phyloP scores from a whole-genome alignment of 1,284 basidiomycete species.

The Agaricales sp. region DNA sequence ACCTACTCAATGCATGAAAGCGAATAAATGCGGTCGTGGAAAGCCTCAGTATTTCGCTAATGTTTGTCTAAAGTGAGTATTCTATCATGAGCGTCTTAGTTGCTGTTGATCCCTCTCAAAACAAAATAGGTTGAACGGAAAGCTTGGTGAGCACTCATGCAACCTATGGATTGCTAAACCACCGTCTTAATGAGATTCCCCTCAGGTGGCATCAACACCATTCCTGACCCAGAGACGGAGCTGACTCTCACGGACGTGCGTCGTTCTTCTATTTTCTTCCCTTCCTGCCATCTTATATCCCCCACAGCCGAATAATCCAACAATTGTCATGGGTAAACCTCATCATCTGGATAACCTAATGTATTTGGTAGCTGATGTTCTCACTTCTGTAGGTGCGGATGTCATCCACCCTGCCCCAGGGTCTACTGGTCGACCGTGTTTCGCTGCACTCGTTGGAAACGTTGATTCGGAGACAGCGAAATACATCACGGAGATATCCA shows the following conservation, averaged over 20 bases:
- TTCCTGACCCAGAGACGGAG: conserved; percentile 39
- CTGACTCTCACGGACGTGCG: background rate
- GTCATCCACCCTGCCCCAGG: conserved; percentile 74
- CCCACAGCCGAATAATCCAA: conserved; percentile 46
- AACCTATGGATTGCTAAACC: too few species aligned
- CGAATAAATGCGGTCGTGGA: conserved; percentile 47
- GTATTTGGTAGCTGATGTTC: conserved; percentile 3
- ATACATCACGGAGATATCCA: conserved; percentile 36
- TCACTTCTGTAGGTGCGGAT: conserved; percentile 45
- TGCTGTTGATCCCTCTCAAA: conserved; percentile 7
- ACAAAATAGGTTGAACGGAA: conserved; percentile 58
- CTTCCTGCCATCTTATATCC: conserved; percentile 28
- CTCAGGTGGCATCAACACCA: conserved; percentile 55
- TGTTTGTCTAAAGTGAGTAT: conserved; percentile 62
- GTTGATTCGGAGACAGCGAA: conserved; percentile 57
- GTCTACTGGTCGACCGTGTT: conserved; percentile 61
- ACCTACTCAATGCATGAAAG: conserved; percentile 66
- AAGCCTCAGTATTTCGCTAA: conserved; percentile 71
- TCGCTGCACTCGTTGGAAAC: conserved; percentile 64
- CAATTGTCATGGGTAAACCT: conserved; percentile 62
- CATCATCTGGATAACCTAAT: background rate
- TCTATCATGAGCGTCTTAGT: background rate
- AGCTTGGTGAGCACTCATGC: conserved; percentile 41
- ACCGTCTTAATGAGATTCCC: background rate
- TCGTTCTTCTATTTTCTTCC: background rate